phyloP scores from a whole-genome alignment of 805 yeast species.

The Barnettozyma populi region DNA sequence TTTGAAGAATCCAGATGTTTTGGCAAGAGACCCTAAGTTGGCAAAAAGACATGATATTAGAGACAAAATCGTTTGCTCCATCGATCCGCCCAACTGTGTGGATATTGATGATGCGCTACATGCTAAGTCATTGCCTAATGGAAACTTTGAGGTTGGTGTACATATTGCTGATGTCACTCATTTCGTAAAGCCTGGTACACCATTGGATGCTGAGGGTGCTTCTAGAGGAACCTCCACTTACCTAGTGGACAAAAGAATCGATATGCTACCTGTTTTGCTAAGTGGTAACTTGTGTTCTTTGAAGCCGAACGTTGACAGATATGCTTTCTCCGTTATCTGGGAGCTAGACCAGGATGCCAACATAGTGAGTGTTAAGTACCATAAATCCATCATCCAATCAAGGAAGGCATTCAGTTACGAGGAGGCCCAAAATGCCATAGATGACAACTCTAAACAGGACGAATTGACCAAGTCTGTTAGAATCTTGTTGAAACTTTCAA shows the following conservation, averaged over 20 bases:
- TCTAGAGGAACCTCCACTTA: slow-evolving; percentile 96
- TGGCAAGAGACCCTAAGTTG: slow-evolving; percentile 41
- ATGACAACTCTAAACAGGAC: slow-evolving; percentile 69
- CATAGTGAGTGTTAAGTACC: slow-evolving; percentile 70
- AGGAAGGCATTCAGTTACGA: slow-evolving; percentile 94
- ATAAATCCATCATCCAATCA: slow-evolving; percentile 85
- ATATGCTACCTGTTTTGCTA: slow-evolving; percentile 91
- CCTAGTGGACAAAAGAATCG: slow-evolving; percentile 95
- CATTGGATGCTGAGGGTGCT: slow-evolving; percentile 94
- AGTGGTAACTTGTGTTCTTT: slow-evolving; percentile 96
- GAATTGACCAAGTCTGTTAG: slow-evolving; percentile 89
- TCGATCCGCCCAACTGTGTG: slow-evolving; percentile 97
- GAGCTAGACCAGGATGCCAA: slow-evolving; percentile 84
- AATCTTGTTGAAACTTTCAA: slow-evolving; percentile 70
- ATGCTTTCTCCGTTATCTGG: slow-evolving; percentile 95
- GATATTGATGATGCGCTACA: slow-evolving; percentile 98
- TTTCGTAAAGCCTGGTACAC: slow-evolving; percentile 88
- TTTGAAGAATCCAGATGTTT: slow-evolving; percentile 46
- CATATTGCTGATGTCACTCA: slow-evolving; percentile 99
- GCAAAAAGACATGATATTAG: slow-evolving; percentile 76
- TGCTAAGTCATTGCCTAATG: slow-evolving; percentile 79
- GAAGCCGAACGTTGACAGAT: slow-evolving; percentile 92
- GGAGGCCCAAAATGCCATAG: slow-evolving; percentile 86
- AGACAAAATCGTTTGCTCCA: slow-evolving; percentile 85
- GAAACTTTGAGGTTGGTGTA: slow-evolving; percentile 95